phyloP scores from a whole-genome alignment of 75 land plant species.

The Pinus taeda region DNA sequence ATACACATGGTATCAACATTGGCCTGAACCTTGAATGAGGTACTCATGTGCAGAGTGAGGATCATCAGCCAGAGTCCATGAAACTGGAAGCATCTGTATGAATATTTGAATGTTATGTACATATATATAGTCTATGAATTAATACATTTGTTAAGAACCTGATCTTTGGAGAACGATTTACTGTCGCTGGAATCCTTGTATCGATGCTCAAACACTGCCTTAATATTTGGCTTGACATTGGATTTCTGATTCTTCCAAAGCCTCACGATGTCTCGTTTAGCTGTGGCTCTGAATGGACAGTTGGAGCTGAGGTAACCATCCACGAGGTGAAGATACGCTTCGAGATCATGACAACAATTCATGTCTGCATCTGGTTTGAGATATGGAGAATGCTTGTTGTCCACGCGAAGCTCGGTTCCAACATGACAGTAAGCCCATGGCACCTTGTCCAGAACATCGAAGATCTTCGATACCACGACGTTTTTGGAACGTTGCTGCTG shows the following conservation, averaged over 20 bases:
- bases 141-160: too few species aligned
- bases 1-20: too few species aligned
- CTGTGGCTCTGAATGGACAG: constrained; percentile 33
- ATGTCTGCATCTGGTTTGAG: constrained; percentile 55
- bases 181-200: too few species aligned
- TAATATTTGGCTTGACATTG: neutral
- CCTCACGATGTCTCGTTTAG: constrained; percentile 15
- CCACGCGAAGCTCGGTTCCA: constrained; percentile 60
- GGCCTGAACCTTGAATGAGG: too few species aligned
- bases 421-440: constrained; percentile 60
- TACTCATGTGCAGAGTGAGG: too few species aligned
- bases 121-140: too few species aligned
- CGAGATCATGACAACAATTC: constrained; percentile 73
- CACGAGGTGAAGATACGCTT: constrained; percentile 70
- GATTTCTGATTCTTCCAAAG: constrained; percentile 14
- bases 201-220: too few species aligned
- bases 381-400: constrained; percentile 55
- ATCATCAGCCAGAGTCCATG: too few species aligned
- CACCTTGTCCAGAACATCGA: constrained; percentile 10
- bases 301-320: constrained; percentile 59
- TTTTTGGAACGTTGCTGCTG: neutral
- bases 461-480: neutral
- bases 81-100: too few species aligned
- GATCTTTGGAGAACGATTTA: too few species aligned
- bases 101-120: too few species aligned